These are phyloP conservation scores for Chrysopogon serrulatus DNA, from an alignment of 176 grass and related monocot species.

Conservation along the genomic window DNA sequence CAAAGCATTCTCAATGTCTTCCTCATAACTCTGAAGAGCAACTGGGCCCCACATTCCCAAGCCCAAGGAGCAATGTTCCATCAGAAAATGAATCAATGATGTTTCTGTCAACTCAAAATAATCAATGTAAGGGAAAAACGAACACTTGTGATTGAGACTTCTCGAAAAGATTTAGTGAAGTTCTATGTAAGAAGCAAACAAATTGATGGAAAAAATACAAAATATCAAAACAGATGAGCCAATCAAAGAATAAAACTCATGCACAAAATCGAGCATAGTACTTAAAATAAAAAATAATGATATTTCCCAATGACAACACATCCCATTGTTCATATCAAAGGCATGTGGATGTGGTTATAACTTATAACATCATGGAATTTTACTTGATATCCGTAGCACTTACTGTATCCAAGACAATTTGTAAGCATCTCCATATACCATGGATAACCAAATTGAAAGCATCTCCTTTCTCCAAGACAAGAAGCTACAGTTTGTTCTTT, in stretches of 20 bases:
- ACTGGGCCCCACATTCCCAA: conserved; percentile 44
- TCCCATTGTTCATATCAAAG: neutral
- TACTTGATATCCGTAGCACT: conserved; percentile 17
- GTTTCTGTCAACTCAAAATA: conserved; percentile 42
- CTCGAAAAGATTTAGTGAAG: neutral
- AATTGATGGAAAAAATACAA: neutral
- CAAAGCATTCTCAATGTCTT: conserved; percentile 74
- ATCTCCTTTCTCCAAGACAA: conserved; percentile 86
- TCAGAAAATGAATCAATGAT: conserved; percentile 78
- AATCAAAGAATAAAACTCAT: neutral
- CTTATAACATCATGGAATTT: neutral
- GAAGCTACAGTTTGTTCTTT: conserved; percentile 66
- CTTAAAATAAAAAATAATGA: neutral
- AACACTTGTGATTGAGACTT: neutral
- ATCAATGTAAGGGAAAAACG: neutral
- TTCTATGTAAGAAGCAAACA: neutral
- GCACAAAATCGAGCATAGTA: neutral
- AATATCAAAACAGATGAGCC: neutral
- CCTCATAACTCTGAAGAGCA: conserved; percentile 47
- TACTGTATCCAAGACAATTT: conserved; percentile 75
- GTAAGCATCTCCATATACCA: conserved; percentile 56
- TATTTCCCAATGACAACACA: no score
- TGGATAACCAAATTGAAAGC: conserved; percentile 54
- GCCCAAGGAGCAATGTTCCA: conserved; percentile 53
- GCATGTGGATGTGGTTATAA: neutral